Evolutionary conservation across 805 yeast species (phyloP).

Genomic region (Candida morakotiae): DNA sequence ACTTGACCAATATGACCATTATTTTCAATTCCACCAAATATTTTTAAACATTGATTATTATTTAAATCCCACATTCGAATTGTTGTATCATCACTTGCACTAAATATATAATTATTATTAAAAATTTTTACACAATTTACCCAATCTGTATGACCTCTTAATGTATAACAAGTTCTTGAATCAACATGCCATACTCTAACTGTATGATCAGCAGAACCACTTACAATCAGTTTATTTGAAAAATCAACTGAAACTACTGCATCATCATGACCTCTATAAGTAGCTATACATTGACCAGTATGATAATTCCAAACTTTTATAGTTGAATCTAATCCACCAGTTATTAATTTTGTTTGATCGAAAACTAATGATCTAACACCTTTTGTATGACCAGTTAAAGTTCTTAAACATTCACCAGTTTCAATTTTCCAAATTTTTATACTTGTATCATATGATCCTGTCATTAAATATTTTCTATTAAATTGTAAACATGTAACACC

Average conservation of each 20-base stretch:
- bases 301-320: slow-evolving; percentile 95
- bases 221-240: slow-evolving; percentile 72
- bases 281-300: slow-evolving; percentile 90
- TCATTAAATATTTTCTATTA: slow-evolving; percentile 68
- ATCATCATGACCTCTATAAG: slow-evolving; percentile 89
- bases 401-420: slow-evolving; percentile 69
- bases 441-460: slow-evolving; percentile 90
- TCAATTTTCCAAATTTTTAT: slow-evolving; percentile 91
- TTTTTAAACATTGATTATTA: slow-evolving; percentile 71
- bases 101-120: slow-evolving; percentile 71
- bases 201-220: slow-evolving; percentile 90
- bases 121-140: slow-evolving; percentile 84
- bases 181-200: slow-evolving; percentile 97
- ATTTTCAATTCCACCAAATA: slow-evolving; percentile 70
- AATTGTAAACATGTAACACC: slow-evolving; percentile 88
- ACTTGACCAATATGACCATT: slow-evolving; percentile 93
- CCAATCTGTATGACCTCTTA: slow-evolving; percentile 91
- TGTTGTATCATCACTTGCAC: slow-evolving; percentile 89
- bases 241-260: slow-evolving; percentile 84
- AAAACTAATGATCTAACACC: slow-evolving; percentile 84
- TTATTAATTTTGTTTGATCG: slow-evolving; percentile 83
- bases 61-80: slow-evolving; percentile 92
- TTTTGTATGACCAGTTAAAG: slow-evolving; percentile 83
- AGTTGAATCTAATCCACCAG: slow-evolving; percentile 88
- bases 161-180: slow-evolving; percentile 84